Conservation (phyloP, 2,329 filamentous ascomycete species). For the Lachnellula arida region DNA sequence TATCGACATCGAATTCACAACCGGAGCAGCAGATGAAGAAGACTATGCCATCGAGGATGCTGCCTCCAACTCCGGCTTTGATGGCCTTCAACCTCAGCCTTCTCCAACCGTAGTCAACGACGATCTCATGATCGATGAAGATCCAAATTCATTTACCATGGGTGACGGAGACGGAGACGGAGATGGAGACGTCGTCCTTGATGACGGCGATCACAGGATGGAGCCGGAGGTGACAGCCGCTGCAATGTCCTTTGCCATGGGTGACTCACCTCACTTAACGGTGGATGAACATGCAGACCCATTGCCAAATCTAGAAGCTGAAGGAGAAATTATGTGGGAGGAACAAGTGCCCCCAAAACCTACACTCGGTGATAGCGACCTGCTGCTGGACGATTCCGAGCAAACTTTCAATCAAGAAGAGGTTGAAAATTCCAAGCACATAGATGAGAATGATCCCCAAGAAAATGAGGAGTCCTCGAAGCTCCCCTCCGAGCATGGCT, state of each 20-base stretch:
- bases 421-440: background rate
- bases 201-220: constrained; percentile 21
- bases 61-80: constrained; percentile 33
- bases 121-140: constrained; percentile 40
- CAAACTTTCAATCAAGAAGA: constrained; percentile 2
- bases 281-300: background rate
- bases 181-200: constrained; percentile 7
- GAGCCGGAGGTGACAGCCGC: constrained; percentile 14
- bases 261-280: background rate
- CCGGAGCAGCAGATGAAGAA: constrained; percentile 45
- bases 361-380: background rate
- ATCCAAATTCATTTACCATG: constrained; percentile 3
- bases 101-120: constrained; percentile 38
- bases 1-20: constrained; percentile 53
- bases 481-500: background rate
- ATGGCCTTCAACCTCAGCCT: constrained; percentile 30
- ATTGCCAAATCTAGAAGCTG: background rate
- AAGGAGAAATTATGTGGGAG: constrained; percentile 5
- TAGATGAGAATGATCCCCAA: background rate
- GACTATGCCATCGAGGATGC: constrained; percentile 53
- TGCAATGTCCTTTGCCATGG: constrained; percentile 14
- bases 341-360: background rate
- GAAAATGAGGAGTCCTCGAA: constrained; percentile 1
- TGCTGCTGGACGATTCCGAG: background rate
- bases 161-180: no score